A percentile compares a stretch with the other conserved stretches of the same genome.
Conservation (phyloP, 192 early-diverging fungal genomes). For the Backusella circina region DNA sequence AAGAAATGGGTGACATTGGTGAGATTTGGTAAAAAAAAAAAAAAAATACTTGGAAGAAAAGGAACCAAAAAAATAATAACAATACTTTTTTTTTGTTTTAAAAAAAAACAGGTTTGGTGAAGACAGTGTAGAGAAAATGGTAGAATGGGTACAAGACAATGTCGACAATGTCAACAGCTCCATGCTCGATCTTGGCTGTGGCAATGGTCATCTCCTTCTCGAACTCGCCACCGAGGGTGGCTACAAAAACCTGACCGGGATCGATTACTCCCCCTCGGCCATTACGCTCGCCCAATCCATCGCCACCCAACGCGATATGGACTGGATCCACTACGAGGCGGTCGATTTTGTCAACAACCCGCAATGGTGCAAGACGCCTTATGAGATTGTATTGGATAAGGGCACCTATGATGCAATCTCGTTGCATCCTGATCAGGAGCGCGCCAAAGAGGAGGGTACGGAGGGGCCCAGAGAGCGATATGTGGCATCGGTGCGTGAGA, state of each 20-base stretch:
- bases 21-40: conserved; percentile 69
- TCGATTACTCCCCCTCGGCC: conserved; percentile 82
- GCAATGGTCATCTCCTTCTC: conserved; percentile 88
- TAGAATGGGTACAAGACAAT: conserved; percentile 68
- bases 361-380: conserved; percentile 30
- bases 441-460: conserved; percentile 30
- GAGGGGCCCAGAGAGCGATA: conserved; percentile 47
- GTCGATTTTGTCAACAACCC: conserved; percentile 57
- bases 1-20: conserved; percentile 83
- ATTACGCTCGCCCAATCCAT: conserved; percentile 70
- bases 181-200: conserved; percentile 87
- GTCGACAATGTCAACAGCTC: conserved; percentile 23
- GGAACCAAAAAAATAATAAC: background rate
- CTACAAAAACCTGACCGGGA: conserved; percentile 70
- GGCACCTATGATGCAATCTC: conserved; percentile 94
- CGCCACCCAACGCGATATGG: conserved; percentile 40
- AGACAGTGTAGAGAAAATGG: conserved; percentile 80
- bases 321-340: conserved; percentile 48
- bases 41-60: background rate
- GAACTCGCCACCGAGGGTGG: conserved; percentile 61
- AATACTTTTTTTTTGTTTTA: too few species aligned
- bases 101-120: conserved; percentile 71
- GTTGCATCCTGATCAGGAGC: conserved; percentile 50
- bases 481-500: conserved; percentile 51
- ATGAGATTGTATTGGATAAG: conserved; percentile 81